Base-by-base conservation (phyloP, 805 yeast species). In the Brettanomyces anomalus region DNA sequence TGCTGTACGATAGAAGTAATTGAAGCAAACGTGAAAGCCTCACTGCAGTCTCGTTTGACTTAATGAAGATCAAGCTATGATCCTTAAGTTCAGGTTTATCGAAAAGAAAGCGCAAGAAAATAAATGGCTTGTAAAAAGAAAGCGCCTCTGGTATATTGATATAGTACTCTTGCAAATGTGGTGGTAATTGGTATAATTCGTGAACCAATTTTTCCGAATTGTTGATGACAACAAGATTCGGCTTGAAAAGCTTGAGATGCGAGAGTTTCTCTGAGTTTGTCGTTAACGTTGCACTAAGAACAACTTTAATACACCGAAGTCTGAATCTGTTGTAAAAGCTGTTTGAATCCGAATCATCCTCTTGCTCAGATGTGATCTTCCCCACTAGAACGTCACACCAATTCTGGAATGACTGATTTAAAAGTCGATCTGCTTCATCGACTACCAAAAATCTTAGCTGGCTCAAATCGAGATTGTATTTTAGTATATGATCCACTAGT, bases 221-320 rank as follows among this genome's bases (percentile, higher is more conserved):
- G 46, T 88, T 85, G 37, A 89, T 81, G 44, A 87, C 78, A 34
- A 85, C 67, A 39, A 93, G 61, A 53, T 81, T 71, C n/a, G 94
- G 97, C 50, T 70, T 71, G 45, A 68, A 67, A 48, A 93, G 74
- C 41, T 81, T 76, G 45, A 93, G 69, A 37, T 77, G 74, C 7
- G 90, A 73, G 43, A 93, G 66, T 56, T 85, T 86, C 24, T 93
- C 95, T 0, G 97, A 85, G 58, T 89, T 95, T 2, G 96, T 81
- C 3, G 97, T 87, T 42, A 93, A 71, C 0, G 99, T 93, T 6
- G 99, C 98, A 40, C 94, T 81, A 56, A 93, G 87, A 3, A 93
- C 72, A 59, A 90, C 70, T 51, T 89, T 65, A 66, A 81, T 56
- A 62, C 79, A 61, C 39, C 59, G 60, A 33, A 66, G 43, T 10